Base-by-base conservation (phyloP, 176 grass and related monocot species). In the Poa pratensis region DNA sequence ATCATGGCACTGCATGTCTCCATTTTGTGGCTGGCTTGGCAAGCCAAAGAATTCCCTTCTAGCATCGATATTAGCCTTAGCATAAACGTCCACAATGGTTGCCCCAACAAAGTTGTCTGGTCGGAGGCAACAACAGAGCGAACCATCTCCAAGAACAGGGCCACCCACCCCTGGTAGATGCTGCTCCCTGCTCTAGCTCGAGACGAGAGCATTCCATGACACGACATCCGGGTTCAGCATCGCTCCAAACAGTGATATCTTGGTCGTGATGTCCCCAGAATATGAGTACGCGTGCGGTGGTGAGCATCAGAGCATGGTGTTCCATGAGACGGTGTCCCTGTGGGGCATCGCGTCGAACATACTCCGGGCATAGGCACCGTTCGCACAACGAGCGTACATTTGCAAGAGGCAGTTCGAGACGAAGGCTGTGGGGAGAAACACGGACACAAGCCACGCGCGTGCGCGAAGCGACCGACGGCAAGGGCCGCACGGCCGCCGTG, bases 1-100 rank as follows among this genome's bases (percentile, higher is more conserved):
- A 97, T 85, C 80, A 97, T 93, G 54, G 95, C 95, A 80, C 94
- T 97, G 82, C 92, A 97, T 17, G 90, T 88, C 78, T 90, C 78
- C 34, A 90, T 78, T 23, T 58, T 87, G 81, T 85, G 90, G 28
- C 51, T 91, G 13, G 30, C 30, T 30, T 30, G 83, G 90, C 79
- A 97, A 89, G 20, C 42, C 72, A 79, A 87, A 30, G 30, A 30
- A 30, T 30, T 30, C 30, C 30, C 30, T 2, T 30, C 30, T 30
- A 30, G 30, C 30, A 30, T 30, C 2, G 30, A 30, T 2, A 30
- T 30, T 30, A 30, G 30, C 30, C 30, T 30, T 30, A 30, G 30
- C 30, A 30, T 30, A 30, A 30, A 30, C 30, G 30, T 30, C 30
- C 30, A 30, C 30, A 30, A 30, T 30, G 30, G 30, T 30, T 30